phyloP scores from a whole-genome alignment of 2,329 filamentous ascomycete genomes.

The Aspergillus eucalypticola region DNA sequence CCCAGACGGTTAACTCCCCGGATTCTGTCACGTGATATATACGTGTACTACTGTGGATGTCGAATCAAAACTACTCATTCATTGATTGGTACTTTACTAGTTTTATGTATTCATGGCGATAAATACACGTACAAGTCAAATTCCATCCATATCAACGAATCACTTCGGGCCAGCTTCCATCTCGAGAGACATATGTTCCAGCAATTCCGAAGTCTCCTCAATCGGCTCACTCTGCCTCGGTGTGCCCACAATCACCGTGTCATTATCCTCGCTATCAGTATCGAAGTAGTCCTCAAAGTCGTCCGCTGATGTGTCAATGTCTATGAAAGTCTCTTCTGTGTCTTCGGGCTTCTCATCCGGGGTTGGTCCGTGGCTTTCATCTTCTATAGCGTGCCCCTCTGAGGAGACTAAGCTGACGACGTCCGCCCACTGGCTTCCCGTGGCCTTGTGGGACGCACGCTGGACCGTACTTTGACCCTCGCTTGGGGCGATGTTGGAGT shows the following conservation, averaged over 20 bases:
- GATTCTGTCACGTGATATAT: constrained; percentile 19
- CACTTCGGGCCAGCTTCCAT: constrained; percentile 2
- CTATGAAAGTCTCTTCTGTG: constrained; percentile 6
- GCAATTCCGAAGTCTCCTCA: constrained; percentile 12
- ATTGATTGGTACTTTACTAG: no score
- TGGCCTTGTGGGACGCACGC: constrained; percentile 39
- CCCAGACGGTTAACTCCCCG: constrained; percentile 16
- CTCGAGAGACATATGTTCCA: constrained; percentile 17
- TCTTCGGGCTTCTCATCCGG: neutral
- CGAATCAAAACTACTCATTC: no score
- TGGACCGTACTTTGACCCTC: constrained; percentile 37
- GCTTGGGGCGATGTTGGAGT: constrained; percentile 27
- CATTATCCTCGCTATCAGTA: constrained; percentile 24
- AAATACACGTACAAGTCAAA: neutral
- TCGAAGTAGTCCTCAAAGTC: constrained; percentile 20
- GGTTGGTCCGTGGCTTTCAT: neutral
- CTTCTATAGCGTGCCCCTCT: neutral
- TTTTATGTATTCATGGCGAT: neutral
- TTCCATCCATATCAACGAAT: no score
- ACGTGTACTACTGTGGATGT: neutral
- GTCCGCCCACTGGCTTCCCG: constrained; percentile 32
- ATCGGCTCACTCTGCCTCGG: constrained; percentile 5
- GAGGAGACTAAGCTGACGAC: constrained; percentile 28
- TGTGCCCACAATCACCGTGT: constrained; percentile 21
- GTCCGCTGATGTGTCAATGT: constrained; percentile 3